Percentiles rank a stretch among this genome's conserved stretches.
These are phyloP conservation scores for Fusarium fracticaudum DNA, from an alignment of 2,329 filamentous ascomycete genomes.

Conservation along the genomic window DNA sequence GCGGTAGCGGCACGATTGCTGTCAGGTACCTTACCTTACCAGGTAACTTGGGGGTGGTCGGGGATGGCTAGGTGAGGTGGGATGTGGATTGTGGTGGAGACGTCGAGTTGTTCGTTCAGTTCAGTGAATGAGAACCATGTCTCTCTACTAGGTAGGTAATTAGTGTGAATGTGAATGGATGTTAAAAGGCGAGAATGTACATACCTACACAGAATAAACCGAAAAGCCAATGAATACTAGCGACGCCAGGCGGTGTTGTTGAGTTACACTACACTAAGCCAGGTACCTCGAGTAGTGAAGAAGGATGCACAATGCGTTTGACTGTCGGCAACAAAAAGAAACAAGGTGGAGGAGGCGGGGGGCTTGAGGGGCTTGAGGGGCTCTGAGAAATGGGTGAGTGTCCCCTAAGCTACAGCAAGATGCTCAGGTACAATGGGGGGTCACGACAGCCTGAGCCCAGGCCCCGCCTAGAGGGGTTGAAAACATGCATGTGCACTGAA, in stretches of 20 bases:
- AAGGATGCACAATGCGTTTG: conserved; percentile 1
- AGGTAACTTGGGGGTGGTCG: conserved; percentile 18
- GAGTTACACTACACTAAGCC: background rate
- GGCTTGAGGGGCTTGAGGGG: conserved; percentile 21
- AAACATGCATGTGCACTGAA: conserved; percentile 2
- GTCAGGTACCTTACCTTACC: conserved; percentile 21
- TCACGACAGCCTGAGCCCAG: background rate
- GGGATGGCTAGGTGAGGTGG: conserved; percentile 18
- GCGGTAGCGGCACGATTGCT: conserved; percentile 27
- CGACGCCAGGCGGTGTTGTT: background rate
- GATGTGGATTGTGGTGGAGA: conserved; percentile 31
- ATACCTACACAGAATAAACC: background rate
- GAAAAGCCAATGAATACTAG: background rate
- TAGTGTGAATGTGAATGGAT: background rate
- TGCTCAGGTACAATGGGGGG: conserved; percentile 21
- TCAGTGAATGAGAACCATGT: conserved; percentile 36
- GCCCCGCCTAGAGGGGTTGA: conserved; percentile 10
- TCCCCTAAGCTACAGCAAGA: background rate
- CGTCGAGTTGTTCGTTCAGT: conserved; percentile 26
- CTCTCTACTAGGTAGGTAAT: background rate
- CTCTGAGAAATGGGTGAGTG: conserved; percentile 22
- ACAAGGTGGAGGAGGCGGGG: conserved; percentile 10
- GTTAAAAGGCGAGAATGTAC: background rate
- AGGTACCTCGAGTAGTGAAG: background rate
- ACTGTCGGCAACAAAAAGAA: conserved; percentile 14